A percentile compares a stretch with the other conserved stretches of the same genome.
These are phyloP conservation scores for apple (Malus domestica) DNA, from an alignment of 306 rosid genomes.

Conservation along the genomic window ASM211411v1 NC_041803.1:4764501-4765000, in stretches of 20 bases:
- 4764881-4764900: not conserved
- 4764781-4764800: slow-evolving; percentile 1
- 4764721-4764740: slow-evolving; percentile 57
- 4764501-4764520: not conserved
- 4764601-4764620: not conserved
- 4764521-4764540: too few species aligned
- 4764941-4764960: slow-evolving; percentile 15
- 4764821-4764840: not conserved
- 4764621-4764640: slow-evolving; percentile 8
- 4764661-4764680: slow-evolving; percentile 73
- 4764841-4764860: not conserved
- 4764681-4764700: slow-evolving; percentile 87
- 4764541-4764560: not conserved
- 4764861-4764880: not conserved
- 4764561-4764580: not conserved
- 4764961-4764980: slow-evolving; percentile 17
- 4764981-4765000: slow-evolving; percentile 87
- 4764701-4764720: slow-evolving; percentile 47
- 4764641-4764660: slow-evolving; percentile 62
- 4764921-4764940: not conserved
- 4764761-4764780: slow-evolving; percentile 33
- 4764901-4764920: not conserved
- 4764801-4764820: not conserved
- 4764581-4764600: not conserved
- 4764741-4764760: slow-evolving; percentile 61